Evolutionary conservation across 805 yeast genomes (phyloP), one percentile per base, ranked within the genome.

Genomic region (Kurtzmaniella cleridarum): DNA sequence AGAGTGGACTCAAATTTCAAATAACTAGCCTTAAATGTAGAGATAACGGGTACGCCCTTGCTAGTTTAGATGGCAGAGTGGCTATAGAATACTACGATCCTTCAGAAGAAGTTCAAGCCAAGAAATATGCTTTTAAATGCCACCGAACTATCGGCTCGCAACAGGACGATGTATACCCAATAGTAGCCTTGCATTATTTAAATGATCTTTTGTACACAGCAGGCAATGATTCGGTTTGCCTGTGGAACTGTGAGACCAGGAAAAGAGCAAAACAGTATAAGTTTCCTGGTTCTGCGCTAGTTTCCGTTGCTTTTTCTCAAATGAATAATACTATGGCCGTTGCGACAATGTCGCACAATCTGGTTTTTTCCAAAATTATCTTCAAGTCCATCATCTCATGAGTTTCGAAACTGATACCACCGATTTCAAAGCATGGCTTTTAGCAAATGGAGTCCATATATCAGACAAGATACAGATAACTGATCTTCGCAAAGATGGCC

Each of bases 51-150:
- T 81, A 75, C 54, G 87, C 81, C 0, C 71, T 80, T 26, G 68
- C 87, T 20, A 80, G 91, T 1, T 69, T 87, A n/a, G 95, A 86
- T 50, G 95, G 95, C 0, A 65, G 95, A 23, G 88, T 84, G 1
- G 79, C 89, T 0, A 75, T 87, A 20, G 91, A 86, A 44, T 80
- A 70, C 49, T 75, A 81, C 39, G 76, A 79, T 39, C 72, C 76
- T 3, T 57, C 70, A 3, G 66, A 70, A 2, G 60, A 61, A 32
- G 51, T 53, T 3, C 69, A 62, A 41, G 73, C 62, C 37, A 60
- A 66, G 41, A 74, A 78, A 40, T 89, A 81, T 56, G 91, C 95
- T 0, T 88, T 88, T 67, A 79, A 87, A 51, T 82, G 95, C 44
- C 96, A 88, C 57, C 61, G 95, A 26, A 40, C 45, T 20, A 57